Conservation (phyloP, 441 rosid species). For the Flueggea neowawraea region DNA sequence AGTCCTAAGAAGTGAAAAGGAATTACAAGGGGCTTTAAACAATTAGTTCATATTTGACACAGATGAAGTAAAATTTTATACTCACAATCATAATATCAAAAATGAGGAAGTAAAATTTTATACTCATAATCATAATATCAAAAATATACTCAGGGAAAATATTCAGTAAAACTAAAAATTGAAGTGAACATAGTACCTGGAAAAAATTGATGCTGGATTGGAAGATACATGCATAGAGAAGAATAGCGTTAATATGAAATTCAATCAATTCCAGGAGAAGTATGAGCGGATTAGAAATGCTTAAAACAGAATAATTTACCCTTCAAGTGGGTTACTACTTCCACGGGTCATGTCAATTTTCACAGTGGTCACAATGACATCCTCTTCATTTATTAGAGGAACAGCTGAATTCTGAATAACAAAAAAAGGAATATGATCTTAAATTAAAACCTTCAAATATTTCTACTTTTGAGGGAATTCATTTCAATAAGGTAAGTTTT, state of each 20-base stretch:
- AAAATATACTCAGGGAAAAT: too few species aligned
- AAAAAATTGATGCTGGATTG: slow-evolving; percentile 54
- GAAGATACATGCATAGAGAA: slow-evolving; percentile 25
- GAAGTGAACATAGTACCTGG: slow-evolving; percentile 37
- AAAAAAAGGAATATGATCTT: slow-evolving; percentile 5
- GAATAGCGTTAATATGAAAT: slow-evolving; percentile 9
- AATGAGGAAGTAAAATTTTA: too few species aligned
- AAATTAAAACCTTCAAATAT: not conserved
- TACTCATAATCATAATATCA: too few species aligned
- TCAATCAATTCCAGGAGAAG: not conserved
- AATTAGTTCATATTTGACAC: too few species aligned
- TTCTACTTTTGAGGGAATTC: slow-evolving; percentile 15
- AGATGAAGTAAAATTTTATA: too few species aligned
- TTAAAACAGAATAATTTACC: slow-evolving; percentile 23
- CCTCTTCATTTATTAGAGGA: slow-evolving; percentile 50
- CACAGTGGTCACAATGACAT: slow-evolving; percentile 47
- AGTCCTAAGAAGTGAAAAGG: too few species aligned
- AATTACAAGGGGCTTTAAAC: too few species aligned
- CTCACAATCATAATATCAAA: too few species aligned
- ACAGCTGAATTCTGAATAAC: slow-evolving; percentile 31
- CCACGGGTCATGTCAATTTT: slow-evolving; percentile 67
- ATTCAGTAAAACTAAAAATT: not conserved
- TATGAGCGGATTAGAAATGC: too few species aligned
- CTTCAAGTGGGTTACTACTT: slow-evolving; percentile 50
- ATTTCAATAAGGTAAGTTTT: slow-evolving; percentile 4